phyloP scores from a whole-genome alignment of 306 rosid genomes.

The Sindora glabra region DNA sequence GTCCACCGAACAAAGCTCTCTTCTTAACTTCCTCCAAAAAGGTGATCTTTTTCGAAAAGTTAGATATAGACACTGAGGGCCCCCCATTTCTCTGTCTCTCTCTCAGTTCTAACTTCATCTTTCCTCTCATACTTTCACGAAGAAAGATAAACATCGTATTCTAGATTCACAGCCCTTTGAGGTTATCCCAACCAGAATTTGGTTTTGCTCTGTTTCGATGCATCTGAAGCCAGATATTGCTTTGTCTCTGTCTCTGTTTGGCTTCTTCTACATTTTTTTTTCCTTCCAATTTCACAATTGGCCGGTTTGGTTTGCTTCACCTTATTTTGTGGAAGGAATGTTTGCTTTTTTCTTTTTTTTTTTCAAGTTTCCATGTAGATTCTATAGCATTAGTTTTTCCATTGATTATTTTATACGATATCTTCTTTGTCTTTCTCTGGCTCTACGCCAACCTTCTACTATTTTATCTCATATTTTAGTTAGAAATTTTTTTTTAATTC shows the following conservation, averaged over 20 bases:
- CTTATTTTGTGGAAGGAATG: conserved; percentile 39
- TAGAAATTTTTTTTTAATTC: conserved; percentile 5
- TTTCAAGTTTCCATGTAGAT: conserved; percentile 28
- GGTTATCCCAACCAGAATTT: conserved; percentile 1
- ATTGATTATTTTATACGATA: conserved; percentile 1
- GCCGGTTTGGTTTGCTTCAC: too few relatives aligned
- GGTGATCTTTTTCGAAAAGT: conserved; percentile 61
- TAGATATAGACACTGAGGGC: conserved; percentile 29
- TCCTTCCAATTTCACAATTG: too few relatives aligned
- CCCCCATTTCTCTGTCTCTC: conserved; percentile 36
- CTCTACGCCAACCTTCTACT: conserved; percentile 10
- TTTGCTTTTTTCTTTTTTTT: conserved; percentile 25
- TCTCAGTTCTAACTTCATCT: too few relatives aligned
- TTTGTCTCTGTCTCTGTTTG: not conserved
- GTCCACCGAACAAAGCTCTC: conserved; percentile 28
- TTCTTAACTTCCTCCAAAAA: conserved; percentile 29
- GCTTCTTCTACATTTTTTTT: conserved; percentile 13
- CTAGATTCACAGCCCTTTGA: conserved; percentile 12
- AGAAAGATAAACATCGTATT: conserved; percentile 33
- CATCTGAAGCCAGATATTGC: too few relatives aligned
- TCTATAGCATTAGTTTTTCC: conserved; percentile 14
- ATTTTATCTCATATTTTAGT: not conserved
- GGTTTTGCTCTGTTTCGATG: too few relatives aligned
- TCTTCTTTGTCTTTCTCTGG: conserved; percentile 43
- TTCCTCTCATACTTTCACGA: conserved; percentile 30